phyloP scores from a whole-genome alignment of 768 basidiomycete species.

The Termitomyces sp. region DNA sequence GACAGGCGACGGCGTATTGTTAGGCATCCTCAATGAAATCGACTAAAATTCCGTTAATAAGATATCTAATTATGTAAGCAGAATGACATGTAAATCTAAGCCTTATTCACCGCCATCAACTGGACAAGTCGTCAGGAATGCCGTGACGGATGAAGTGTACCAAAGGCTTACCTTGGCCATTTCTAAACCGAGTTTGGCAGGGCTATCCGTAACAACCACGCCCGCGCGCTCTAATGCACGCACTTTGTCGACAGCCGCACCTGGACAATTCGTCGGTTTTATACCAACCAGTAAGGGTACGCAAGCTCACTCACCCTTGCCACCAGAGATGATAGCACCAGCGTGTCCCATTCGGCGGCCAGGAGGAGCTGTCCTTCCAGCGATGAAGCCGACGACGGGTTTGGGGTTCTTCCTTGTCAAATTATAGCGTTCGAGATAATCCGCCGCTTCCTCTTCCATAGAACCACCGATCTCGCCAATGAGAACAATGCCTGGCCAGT shows the following conservation, averaged over 20 bases:
- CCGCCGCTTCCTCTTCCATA: slow-evolving; percentile 99
- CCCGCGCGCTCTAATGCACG: slow-evolving; percentile 88
- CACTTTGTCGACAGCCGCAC: slow-evolving; percentile 93
- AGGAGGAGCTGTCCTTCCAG: slow-evolving; percentile 95
- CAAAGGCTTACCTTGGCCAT: slow-evolving; percentile 73
- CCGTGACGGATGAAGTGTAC: not conserved
- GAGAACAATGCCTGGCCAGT: slow-evolving; percentile 76
- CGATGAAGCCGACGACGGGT: slow-evolving; percentile 97
- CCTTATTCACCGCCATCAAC: slow-evolving; percentile 58
- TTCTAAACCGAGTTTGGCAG: slow-evolving; percentile 87
- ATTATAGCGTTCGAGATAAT: slow-evolving; percentile 91
- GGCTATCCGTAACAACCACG: slow-evolving; percentile 90
- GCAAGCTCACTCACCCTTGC: slow-evolving; percentile 66
- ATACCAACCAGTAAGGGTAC: not conserved
- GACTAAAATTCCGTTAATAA: slow-evolving; percentile 3
- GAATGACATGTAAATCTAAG: slow-evolving; percentile 36
- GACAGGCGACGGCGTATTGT: slow-evolving; percentile 26
- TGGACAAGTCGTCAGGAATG: slow-evolving; percentile 22
- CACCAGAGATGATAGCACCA: slow-evolving; percentile 96
- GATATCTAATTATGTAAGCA: slow-evolving; percentile 19
- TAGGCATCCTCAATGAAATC: slow-evolving; percentile 15
- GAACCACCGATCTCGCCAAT: slow-evolving; percentile 99
- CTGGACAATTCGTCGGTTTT: slow-evolving; percentile 26
- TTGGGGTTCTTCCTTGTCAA: slow-evolving; percentile 83
- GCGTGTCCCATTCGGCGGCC: slow-evolving; percentile 98